phyloP scores from a whole-genome alignment of 192 early-diverging fungal species.

The Physocladia obscura region DNA sequence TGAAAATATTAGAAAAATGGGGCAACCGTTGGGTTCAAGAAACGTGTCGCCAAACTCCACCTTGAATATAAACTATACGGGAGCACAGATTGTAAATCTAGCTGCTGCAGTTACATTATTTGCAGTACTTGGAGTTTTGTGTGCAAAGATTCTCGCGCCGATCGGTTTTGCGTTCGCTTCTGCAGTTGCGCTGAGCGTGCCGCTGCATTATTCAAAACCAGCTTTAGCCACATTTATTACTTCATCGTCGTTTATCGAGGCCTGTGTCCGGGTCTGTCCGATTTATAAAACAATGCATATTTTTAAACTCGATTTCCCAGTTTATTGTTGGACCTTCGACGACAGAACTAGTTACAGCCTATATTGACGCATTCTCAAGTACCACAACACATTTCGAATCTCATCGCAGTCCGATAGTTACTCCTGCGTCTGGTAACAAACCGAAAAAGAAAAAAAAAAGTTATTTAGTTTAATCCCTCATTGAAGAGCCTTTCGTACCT shows the following conservation, averaged over 20 bases:
- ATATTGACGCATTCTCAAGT: not conserved
- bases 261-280: not conserved
- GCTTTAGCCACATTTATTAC: not conserved
- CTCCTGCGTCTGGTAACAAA: not conserved
- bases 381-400: not conserved
- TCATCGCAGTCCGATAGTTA: not conserved
- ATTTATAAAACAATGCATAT: no score
- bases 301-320: not conserved
- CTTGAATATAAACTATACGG: no score
- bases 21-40: no score
- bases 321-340: no score
- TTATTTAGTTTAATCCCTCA: not conserved
- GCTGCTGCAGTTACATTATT: no score
- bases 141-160: not conserved
- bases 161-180: constrained; percentile 1
- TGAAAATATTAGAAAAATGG: no score
- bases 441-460: not conserved
- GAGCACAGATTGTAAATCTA: no score
- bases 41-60: no score
- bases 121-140: not conserved
- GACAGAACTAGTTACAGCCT: no score
- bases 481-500: not conserved
- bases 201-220: constrained; percentile 9
- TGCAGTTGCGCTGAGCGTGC: constrained; percentile 13
- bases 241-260: not conserved